phyloP scores from a whole-genome alignment of 2,329 filamentous ascomycete species.

The Colletotrichum kahawae region DNA sequence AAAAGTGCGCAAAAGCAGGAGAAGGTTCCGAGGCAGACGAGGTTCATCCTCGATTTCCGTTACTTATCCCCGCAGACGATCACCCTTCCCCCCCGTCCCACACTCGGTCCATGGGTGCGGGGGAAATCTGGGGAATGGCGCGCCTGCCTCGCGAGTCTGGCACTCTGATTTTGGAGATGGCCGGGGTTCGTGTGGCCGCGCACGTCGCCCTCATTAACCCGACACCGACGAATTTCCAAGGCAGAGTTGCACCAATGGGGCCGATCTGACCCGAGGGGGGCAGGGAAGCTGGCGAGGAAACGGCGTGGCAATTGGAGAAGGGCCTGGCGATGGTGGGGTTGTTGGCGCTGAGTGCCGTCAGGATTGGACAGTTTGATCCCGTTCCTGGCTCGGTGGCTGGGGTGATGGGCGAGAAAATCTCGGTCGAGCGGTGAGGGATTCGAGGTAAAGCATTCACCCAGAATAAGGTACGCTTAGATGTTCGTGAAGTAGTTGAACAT shows the following conservation, averaged over 20 bases:
- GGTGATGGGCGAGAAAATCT: background rate
- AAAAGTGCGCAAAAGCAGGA: background rate
- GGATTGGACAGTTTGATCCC: background rate
- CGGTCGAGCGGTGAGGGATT: background rate
- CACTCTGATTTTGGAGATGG: background rate
- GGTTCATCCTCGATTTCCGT: constrained; percentile 7
- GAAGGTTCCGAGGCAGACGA: background rate
- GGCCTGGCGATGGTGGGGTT: background rate
- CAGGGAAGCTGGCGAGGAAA: background rate
- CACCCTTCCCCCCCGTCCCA: background rate
- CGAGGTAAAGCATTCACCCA: background rate
- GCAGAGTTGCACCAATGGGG: constrained; percentile 7
- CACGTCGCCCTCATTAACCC: constrained; percentile 1
- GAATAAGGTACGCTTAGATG: background rate
- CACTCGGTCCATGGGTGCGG: constrained; percentile 4
- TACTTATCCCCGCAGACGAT: constrained; percentile 9
- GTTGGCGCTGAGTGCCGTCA: background rate
- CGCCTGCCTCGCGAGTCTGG: background rate
- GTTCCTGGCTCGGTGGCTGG: background rate
- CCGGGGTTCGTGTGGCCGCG: background rate
- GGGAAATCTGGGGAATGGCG: constrained; percentile 16
- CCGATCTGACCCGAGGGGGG: background rate
- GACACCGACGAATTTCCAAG: background rate
- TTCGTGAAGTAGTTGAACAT: background rate
- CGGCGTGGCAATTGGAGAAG: background rate